Base-by-base conservation (phyloP, 345 rosid genomes). In the Eucalyptus virginea region DNA sequence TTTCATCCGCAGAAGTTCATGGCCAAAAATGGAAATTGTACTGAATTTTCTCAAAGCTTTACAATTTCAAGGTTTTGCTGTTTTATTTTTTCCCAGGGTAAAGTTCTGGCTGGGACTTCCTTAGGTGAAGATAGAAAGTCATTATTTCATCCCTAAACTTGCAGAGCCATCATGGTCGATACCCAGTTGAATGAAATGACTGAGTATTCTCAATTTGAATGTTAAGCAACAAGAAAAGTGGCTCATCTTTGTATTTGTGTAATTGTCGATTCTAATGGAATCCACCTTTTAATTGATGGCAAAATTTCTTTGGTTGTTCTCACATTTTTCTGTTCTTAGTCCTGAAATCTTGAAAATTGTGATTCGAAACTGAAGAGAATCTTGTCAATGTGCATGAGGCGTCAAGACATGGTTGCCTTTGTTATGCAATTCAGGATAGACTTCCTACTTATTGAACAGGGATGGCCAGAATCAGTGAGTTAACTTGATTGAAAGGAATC, bases 81-180 rank as follows among this genome's bases (percentile, higher is more conserved):
- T 24, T 58, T 58, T 58, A 1, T 13, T 60, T 11, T 24, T 5
- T 60, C 4, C 26, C 62, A 56, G 1, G 30, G 62, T 23, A 26
- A 56, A 56, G 24, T 56, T 24, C 7, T 92, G 92, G 88, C 94
- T 93, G 56, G 83, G 93, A 23, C n/a, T 58, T 26, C 67, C 67
- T 26, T 60, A 26, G 67, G n/a, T 60, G 67, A 60, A 56, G 67
- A 60, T 60, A 11, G n/a, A 24, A 58, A 58, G 15, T 58, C 30
- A 58, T 58, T 58, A 24, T 58, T 58, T 58, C 30, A 58, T 23
- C 30, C 30, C 30, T 58, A 24, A 58, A 58, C 62, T 13, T 60
- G 32, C 32, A 28, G 28, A 91, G 32, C 67, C 67, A 60, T 60
- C 4, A 60, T 60, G 17, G 69, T 62, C 5, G 3, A 62, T 62